Evolutionary conservation across 2,329 filamentous ascomycete genomes (phyloP).

Genomic region (Pseudogymnoascus sp.): DNA sequence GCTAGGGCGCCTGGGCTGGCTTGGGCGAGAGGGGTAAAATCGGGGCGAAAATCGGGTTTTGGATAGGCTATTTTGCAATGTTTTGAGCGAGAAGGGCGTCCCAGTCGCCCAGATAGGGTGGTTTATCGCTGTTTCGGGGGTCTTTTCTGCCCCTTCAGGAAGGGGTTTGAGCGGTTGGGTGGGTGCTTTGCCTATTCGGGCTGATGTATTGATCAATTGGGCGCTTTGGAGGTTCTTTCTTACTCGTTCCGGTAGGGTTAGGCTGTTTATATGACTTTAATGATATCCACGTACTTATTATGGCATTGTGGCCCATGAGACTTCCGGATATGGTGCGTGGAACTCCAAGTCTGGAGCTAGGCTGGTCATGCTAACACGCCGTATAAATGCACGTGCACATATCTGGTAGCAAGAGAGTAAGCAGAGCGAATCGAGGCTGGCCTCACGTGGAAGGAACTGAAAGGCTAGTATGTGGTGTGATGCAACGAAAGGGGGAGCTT

Average conservation of each 20-base stretch:
- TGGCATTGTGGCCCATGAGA: neutral
- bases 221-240: conserved; percentile 1
- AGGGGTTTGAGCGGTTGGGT: neutral
- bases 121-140: neutral
- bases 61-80: neutral
- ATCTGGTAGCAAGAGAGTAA: neutral
- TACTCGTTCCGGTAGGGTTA: conserved; percentile 3
- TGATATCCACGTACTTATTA: conserved; percentile 8
- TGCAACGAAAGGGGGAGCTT: neutral
- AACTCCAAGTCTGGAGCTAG: neutral
- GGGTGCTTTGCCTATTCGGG: conserved; percentile 7
- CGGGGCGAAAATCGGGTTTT: conserved; percentile 5
- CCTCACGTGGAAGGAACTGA: conserved; percentile 3
- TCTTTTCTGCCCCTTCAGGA: neutral
- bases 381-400: conserved; percentile 2
- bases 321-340: neutral
- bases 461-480: neutral
- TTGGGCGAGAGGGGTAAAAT: neutral
- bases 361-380: neutral
- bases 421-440: neutral
- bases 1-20: conserved; percentile 1
- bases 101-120: conserved; percentile 3
- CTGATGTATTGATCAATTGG: neutral
- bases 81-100: conserved; percentile 8
- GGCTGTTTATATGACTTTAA: conserved; percentile 6